Conservation (phyloP, 192 early-diverging fungal species). For the Paraglomus brasilianum region DNA sequence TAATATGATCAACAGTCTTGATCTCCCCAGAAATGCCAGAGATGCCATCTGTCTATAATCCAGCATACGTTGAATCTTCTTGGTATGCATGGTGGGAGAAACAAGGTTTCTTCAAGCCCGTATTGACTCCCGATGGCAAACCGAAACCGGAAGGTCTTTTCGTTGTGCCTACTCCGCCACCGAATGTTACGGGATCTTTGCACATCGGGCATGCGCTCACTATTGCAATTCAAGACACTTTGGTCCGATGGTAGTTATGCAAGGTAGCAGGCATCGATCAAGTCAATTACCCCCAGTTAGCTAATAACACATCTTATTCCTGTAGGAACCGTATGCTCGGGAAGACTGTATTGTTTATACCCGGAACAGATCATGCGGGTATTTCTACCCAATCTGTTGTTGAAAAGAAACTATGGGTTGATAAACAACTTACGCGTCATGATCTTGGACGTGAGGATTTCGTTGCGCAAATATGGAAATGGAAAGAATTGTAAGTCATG, state of each 20-base stretch:
- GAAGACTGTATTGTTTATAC: conserved; percentile 90
- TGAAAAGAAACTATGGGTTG: conserved; percentile 91
- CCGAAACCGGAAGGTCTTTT: conserved; percentile 75
- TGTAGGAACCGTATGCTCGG: conserved; percentile 92
- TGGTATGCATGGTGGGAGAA: conserved; percentile 99
- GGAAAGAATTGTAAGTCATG: conserved; percentile 79
- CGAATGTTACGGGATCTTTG: conserved; percentile 97
- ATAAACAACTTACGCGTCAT: conserved; percentile 81
- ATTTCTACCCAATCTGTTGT: conserved; percentile 98
- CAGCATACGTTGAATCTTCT: conserved; percentile 85
- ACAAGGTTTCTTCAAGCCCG: conserved; percentile 86
- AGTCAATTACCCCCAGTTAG: not conserved
- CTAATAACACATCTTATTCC: not conserved
- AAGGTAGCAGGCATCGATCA: not conserved
- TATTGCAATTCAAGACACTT: conserved; percentile 89
- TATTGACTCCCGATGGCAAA: conserved; percentile 68
- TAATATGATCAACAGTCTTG: conserved; percentile 1
- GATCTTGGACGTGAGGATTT: conserved; percentile 91
- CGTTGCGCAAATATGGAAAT: conserved; percentile 87
- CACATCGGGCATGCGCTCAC: conserved; percentile 96
- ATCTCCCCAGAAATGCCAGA: conserved; percentile 59
- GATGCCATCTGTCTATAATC: conserved; percentile 85
- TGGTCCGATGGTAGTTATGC: conserved; percentile 77
- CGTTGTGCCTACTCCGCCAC: conserved; percentile 94
- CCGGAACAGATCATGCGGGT: conserved; percentile 95